Evolutionary conservation across 2,329 filamentous ascomycete genomes (phyloP).

Genomic region (Talaromyces funiculosus): DNA sequence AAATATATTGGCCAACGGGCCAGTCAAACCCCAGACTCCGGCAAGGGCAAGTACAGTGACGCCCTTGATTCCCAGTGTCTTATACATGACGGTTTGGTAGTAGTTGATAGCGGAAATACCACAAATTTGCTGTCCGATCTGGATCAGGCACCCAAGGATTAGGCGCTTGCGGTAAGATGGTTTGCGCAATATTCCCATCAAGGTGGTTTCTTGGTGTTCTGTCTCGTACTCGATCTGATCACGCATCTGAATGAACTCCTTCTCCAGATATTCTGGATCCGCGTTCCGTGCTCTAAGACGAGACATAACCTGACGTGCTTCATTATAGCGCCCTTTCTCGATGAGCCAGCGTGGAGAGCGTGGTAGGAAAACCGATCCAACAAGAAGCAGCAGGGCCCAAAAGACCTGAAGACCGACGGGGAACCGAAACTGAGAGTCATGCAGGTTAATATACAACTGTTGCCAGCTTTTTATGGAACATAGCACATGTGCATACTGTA

Average conservation of each 20-base stretch:
- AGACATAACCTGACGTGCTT: not conserved
- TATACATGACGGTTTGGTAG: not conserved
- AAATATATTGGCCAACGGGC: not conserved
- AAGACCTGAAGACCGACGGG: not conserved
- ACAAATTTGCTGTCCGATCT: not conserved
- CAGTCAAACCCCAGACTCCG: not conserved
- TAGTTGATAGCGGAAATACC: not conserved
- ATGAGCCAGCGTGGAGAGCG: slow-evolving; percentile 1
- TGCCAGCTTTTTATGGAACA: not conserved
- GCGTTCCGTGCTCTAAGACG: not conserved
- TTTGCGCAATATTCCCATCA: not conserved
- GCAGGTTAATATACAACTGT: not conserved
- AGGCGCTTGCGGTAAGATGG: not conserved
- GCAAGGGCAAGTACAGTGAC: not conserved
- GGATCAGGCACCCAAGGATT: not conserved
- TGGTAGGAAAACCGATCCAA: not conserved
- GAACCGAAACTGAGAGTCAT: not conserved
- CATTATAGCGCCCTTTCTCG: not conserved
- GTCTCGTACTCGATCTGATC: not conserved
- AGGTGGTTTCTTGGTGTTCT: not conserved
- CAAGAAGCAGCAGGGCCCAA: not conserved
- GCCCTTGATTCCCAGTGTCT: not conserved
- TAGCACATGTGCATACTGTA: not conserved
- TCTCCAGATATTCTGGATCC: not conserved
- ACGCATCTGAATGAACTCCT: not conserved